Conservation (phyloP, 805 yeast genomes). For the Suhomyces sp. region DNA sequence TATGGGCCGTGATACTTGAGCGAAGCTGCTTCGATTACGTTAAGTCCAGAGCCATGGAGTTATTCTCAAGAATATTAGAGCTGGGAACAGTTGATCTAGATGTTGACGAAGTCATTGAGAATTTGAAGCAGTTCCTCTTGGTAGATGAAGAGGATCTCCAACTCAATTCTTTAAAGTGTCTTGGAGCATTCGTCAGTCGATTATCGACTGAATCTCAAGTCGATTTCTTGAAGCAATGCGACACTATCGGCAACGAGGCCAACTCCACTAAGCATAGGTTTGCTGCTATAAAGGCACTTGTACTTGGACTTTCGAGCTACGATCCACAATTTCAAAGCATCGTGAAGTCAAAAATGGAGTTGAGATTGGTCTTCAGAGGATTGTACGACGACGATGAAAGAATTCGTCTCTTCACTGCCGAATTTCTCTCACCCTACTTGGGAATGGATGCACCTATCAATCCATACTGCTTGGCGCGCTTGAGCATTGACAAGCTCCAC, state of each 20-base stretch:
- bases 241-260: background rate
- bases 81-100: background rate
- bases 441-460: background rate
- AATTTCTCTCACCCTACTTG: constrained; percentile 25
- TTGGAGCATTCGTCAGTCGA: constrained; percentile 41
- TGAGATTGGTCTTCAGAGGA: constrained; percentile 29
- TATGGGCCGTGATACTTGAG: constrained; percentile 21
- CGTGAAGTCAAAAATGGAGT: background rate
- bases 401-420: constrained; percentile 49
- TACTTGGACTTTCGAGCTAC: constrained; percentile 14
- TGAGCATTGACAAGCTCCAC: background rate
- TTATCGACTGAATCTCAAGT: background rate
- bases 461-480: constrained; percentile 2
- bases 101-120: background rate
- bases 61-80: constrained; percentile 22
- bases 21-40: constrained; percentile 39
- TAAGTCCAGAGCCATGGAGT: constrained; percentile 39
- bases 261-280: constrained; percentile 43
- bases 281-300: constrained; percentile 45
- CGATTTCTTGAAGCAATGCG: background rate
- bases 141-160: constrained; percentile 3
- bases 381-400: constrained; percentile 68
- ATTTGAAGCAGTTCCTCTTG: background rate
- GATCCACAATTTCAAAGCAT: constrained; percentile 11
- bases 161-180: constrained; percentile 43